Evolutionary conservation across 179 eudicot genomes (phyloP).

Genomic region (Silene noctiflora): DNA sequence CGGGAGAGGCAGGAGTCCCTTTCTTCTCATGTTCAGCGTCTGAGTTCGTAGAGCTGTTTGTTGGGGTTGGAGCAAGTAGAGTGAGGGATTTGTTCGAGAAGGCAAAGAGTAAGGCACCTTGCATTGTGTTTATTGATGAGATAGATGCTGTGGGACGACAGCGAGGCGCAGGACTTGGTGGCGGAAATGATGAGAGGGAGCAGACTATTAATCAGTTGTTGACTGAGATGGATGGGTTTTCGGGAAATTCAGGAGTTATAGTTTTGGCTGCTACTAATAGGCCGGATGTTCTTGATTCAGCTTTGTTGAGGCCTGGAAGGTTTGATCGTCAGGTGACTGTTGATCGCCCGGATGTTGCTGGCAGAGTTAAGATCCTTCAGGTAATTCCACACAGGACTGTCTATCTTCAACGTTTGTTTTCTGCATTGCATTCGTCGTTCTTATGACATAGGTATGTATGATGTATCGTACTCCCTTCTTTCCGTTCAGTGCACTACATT

Average conservation of each 20-base stretch:
- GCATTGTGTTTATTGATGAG: constrained; percentile 97
- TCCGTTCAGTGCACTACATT: too few species aligned
- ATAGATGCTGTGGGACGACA: constrained; percentile 99
- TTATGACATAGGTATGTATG: too few species aligned
- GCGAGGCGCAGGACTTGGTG: constrained; percentile 96
- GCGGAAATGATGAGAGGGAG: constrained; percentile 98
- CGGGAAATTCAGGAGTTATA: constrained; percentile 92
- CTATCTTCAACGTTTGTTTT: neutral
- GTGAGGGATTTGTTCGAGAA: constrained; percentile 96
- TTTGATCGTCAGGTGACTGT: constrained; percentile 97
- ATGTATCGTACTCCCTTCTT: too few species aligned
- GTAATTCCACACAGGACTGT: constrained; percentile 26
- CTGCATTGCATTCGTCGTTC: neutral
- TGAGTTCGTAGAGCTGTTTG: constrained; percentile 96
- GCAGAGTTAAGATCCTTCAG: constrained; percentile 96
- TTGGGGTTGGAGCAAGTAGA: constrained; percentile 97
- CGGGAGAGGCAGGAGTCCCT: constrained; percentile 92
- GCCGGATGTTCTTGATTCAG: constrained; percentile 97
- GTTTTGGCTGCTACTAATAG: constrained; percentile 96
- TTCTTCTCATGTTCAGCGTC: constrained; percentile 94
- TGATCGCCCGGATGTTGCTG: constrained; percentile 97
- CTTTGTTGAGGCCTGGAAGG: constrained; percentile 97
- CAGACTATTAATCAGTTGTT: constrained; percentile 97
- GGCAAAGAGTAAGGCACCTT: constrained; percentile 92
- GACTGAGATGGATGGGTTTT: constrained; percentile 99